A percentile compares a stretch with the other conserved stretches of the same genome.
Evolutionary conservation across 768 basidiomycete genomes (phyloP).

Genomic region (Rubroboletus satanas): DNA sequence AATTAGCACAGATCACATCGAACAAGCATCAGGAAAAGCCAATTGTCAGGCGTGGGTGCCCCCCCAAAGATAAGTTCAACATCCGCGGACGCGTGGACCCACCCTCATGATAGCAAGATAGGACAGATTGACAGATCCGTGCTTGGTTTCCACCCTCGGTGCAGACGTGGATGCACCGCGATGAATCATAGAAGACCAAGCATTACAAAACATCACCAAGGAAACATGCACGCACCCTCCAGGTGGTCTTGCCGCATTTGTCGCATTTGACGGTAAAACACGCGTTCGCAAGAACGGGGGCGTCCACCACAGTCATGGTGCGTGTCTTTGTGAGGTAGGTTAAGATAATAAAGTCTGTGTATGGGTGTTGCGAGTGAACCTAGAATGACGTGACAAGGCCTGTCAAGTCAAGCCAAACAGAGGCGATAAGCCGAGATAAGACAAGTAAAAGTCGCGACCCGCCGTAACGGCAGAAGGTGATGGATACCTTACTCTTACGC

Average conservation of each 20-base stretch:
- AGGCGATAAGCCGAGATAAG: neutral
- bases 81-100: conserved; percentile 13
- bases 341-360: conserved; percentile 33
- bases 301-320: conserved; percentile 22
- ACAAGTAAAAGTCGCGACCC: neutral
- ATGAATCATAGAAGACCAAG: conserved; percentile 18
- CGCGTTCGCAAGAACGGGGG: conserved; percentile 41
- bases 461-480: conserved; percentile 8
- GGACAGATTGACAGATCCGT: conserved; percentile 7
- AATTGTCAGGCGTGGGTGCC: conserved; percentile 1
- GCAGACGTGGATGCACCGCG: conserved; percentile 15
- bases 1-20: conserved; percentile 5
- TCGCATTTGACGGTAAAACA: conserved; percentile 59
- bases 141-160: conserved; percentile 14
- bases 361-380: conserved; percentile 10
- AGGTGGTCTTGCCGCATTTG: conserved; percentile 65
- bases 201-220: conserved; percentile 23
- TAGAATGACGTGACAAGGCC: conserved; percentile 19
- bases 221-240: conserved; percentile 50
- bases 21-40: neutral
- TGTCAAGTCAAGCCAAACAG: conserved; percentile 8
- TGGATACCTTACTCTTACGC: conserved; percentile 11
- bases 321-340: conserved; percentile 25
- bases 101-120: conserved; percentile 10
- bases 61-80: conserved; percentile 11